phyloP scores from a whole-genome alignment of 2,329 filamentous ascomycete species.

The Fusarium denticulatum region DNA sequence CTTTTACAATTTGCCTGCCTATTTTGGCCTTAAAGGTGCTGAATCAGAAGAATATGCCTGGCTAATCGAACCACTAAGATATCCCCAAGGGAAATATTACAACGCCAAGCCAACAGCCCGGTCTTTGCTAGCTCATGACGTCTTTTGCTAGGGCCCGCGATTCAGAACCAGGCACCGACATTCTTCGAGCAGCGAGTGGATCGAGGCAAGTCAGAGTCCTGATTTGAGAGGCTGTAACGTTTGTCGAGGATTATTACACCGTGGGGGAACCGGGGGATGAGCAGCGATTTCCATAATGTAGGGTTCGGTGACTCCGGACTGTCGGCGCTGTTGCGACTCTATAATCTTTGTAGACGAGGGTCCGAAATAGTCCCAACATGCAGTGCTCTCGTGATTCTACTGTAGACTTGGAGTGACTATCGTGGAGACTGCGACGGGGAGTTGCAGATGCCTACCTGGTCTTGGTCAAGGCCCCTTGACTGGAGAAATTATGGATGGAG shows the following conservation, averaged over 20 bases:
- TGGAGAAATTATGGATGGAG: conserved; percentile 1
- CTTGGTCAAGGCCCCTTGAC: conserved; percentile 4
- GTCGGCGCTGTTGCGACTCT: conserved; percentile 4
- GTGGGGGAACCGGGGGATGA: neutral
- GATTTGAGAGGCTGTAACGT: neutral
- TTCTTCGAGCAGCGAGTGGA: conserved; percentile 12
- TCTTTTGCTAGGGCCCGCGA: neutral
- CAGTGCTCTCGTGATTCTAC: neutral
- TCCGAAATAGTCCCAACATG: neutral
- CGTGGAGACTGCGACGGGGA: neutral
- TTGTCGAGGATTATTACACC: conserved; percentile 4
- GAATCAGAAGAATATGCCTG: neutral
- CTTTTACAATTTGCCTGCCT: neutral
- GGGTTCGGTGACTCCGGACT: conserved; percentile 23
- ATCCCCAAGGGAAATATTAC: neutral
- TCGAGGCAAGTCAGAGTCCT: neutral
- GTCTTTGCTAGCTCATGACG: conserved; percentile 1
- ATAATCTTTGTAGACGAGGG: neutral
- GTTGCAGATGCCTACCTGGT: neutral
- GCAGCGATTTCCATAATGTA: neutral
- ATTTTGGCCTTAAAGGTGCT: neutral
- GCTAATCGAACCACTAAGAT: neutral
- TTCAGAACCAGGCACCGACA: conserved; percentile 14
- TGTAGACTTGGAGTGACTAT: neutral
- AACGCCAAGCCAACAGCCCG: conserved; percentile 6